Percentiles rank a stretch among this genome's conserved stretches.
These are phyloP conservation scores for Achaetomium macrosporum DNA, from an alignment of 2,329 filamentous ascomycete genomes.

Conservation along the genomic window DNA sequence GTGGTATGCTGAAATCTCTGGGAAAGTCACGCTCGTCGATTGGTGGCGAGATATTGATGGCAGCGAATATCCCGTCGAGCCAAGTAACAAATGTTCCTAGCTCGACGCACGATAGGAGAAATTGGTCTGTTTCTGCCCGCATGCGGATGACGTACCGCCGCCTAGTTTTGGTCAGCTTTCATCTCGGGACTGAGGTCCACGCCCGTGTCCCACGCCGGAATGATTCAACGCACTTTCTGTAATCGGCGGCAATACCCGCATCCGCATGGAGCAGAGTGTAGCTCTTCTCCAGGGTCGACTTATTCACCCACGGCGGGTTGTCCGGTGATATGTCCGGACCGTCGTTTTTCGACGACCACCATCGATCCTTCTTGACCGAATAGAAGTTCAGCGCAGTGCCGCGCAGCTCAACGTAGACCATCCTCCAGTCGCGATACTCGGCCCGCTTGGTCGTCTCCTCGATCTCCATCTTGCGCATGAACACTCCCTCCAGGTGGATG, in stretches of 20 bases:
- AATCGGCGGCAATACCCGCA: conserved; percentile 67
- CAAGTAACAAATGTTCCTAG: conserved; percentile 62
- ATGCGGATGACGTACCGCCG: conserved; percentile 64
- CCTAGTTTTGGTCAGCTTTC: conserved; percentile 30
- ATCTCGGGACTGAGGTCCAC: background rate
- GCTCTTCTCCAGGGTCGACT: conserved; percentile 54
- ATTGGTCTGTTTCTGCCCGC: conserved; percentile 67
- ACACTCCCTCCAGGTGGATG: conserved; percentile 51
- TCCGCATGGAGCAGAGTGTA: conserved; percentile 72
- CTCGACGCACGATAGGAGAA: conserved; percentile 61
- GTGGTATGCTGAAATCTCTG: conserved; percentile 55
- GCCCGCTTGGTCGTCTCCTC: conserved; percentile 58
- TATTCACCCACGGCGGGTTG: conserved; percentile 46
- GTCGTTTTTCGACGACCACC: conserved; percentile 40
- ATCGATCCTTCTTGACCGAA: conserved; percentile 54
- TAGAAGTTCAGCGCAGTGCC: conserved; percentile 65
- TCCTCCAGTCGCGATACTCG: conserved; percentile 57
- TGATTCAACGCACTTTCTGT: conserved; percentile 53
- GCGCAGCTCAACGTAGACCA: conserved; percentile 57
- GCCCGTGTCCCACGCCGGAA: background rate
- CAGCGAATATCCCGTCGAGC: conserved; percentile 64
- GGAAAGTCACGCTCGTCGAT: conserved; percentile 65
- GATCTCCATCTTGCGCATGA: conserved; percentile 61
- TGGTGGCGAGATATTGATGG: conserved; percentile 63
- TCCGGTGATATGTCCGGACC: conserved; percentile 45